Evolutionary conservation across 805 yeast genomes (phyloP).

Genomic region (Hanseniaspora nectarophila): DNA sequence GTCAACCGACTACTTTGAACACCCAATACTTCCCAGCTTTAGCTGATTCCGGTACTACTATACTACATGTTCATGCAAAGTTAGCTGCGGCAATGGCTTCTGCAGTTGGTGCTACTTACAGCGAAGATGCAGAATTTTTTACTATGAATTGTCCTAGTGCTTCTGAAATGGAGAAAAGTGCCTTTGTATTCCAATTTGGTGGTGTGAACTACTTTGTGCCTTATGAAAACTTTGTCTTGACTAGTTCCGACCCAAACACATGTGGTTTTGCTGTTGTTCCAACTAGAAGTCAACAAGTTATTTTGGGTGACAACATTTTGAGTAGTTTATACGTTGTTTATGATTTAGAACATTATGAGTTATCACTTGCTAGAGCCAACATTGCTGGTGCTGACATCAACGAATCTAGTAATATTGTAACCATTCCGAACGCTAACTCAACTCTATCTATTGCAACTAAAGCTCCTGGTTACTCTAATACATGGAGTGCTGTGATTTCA

Average conservation of each 20-base stretch:
- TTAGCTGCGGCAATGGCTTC: slow-evolving; percentile 26
- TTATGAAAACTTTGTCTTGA: slow-evolving; percentile 27
- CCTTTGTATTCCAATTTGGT: slow-evolving; percentile 41
- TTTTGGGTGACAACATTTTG: slow-evolving; percentile 42
- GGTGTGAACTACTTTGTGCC: slow-evolving; percentile 47
- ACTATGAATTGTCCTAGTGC: slow-evolving; percentile 31
- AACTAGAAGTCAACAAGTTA: slow-evolving; percentile 19
- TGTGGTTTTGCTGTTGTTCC: slow-evolving; percentile 37
- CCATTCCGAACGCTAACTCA: slow-evolving; percentile 36
- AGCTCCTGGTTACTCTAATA: slow-evolving; percentile 35
- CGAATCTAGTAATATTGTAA: slow-evolving; percentile 34
- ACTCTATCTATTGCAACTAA: slow-evolving; percentile 35
- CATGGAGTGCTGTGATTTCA: slow-evolving; percentile 19
- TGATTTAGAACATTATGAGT: slow-evolving; percentile 34
- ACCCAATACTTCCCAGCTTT: slow-evolving; percentile 30
- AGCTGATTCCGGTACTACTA: slow-evolving; percentile 50
- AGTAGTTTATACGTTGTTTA: slow-evolving; percentile 41
- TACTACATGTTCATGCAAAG: slow-evolving; percentile 34
- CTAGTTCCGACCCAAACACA: slow-evolving; percentile 16
- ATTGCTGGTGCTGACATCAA: slow-evolving; percentile 20
- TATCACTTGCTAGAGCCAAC: slow-evolving; percentile 35
- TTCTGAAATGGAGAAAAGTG: slow-evolving; percentile 17
- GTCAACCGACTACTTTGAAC: slow-evolving; percentile 16
- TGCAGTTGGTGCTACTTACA: slow-evolving; percentile 30
- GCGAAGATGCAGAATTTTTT: slow-evolving; percentile 30